Percentiles rank a stretch among this genome's conserved stretches.
These are phyloP conservation scores for Stagonosporopsis vannaccii DNA, from an alignment of 2,329 filamentous ascomycete genomes.

Conservation along the genomic window DNA sequence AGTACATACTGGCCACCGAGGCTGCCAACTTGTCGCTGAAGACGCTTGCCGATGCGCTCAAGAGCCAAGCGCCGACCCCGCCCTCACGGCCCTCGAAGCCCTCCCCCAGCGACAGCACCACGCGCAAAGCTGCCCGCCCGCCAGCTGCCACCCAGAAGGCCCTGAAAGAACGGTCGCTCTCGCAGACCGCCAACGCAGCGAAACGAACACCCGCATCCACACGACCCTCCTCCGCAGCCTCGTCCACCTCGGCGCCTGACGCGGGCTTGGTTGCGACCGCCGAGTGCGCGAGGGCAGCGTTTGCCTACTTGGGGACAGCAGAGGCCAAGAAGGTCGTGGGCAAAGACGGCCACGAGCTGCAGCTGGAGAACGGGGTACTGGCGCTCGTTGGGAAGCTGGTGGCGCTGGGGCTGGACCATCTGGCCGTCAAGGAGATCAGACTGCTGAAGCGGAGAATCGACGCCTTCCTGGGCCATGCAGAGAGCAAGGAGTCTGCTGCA, in stretches of 20 bases:
- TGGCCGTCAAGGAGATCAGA: slow-evolving; percentile 73
- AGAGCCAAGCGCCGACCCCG: slow-evolving; percentile 47
- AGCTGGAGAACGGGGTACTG: slow-evolving; percentile 77
- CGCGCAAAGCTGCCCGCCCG: slow-evolving; percentile 30
- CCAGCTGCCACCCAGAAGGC: slow-evolving; percentile 63
- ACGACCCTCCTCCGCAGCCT: slow-evolving; percentile 50
- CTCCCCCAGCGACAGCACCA: slow-evolving; percentile 34
- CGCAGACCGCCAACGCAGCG: slow-evolving; percentile 66
- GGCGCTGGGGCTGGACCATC: slow-evolving; percentile 68
- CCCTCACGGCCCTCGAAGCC: slow-evolving; percentile 25
- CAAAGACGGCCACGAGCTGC: slow-evolving; percentile 66
- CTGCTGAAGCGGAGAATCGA: slow-evolving; percentile 71
- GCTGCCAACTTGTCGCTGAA: slow-evolving; percentile 76
- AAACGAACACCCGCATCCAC: slow-evolving; percentile 41
- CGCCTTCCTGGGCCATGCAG: slow-evolving; percentile 26
- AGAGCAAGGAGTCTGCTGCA: slow-evolving; percentile 3
- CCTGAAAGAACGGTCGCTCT: slow-evolving; percentile 67
- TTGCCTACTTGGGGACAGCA: slow-evolving; percentile 67
- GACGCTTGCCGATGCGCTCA: slow-evolving; percentile 71
- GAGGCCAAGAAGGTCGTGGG: slow-evolving; percentile 61
- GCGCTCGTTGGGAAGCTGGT: slow-evolving; percentile 72
- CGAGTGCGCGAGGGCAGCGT: slow-evolving; percentile 74
- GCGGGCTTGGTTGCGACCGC: slow-evolving; percentile 61
- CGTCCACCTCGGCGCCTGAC: slow-evolving; percentile 35
- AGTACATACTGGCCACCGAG: slow-evolving; percentile 73